Percentiles rank a stretch among this genome's conserved stretches.
Conservation (phyloP, 179 eudicot genomes). For the Spinacia oleracea region DNA sequence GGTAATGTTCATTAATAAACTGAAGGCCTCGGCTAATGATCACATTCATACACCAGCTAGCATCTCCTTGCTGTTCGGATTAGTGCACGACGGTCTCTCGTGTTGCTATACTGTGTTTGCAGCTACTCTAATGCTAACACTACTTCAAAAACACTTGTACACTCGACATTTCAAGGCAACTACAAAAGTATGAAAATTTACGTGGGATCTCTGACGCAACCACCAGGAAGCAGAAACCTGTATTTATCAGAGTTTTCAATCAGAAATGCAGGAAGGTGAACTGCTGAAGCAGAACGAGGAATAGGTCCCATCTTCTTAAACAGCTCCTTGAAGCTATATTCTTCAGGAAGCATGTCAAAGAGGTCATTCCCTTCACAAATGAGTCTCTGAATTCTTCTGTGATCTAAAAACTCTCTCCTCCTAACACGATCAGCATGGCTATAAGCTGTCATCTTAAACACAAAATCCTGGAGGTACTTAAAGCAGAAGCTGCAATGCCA, state of each 20-base stretch:
- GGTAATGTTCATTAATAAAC: too few species aligned
- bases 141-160: neutral
- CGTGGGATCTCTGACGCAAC: conserved; percentile 54
- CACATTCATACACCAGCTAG: neutral
- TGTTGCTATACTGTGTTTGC: neutral
- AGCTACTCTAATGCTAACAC: neutral
- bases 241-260: conserved; percentile 65
- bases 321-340: conserved; percentile 66
- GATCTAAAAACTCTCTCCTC: conserved; percentile 49
- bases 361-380: conserved; percentile 76
- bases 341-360: conserved; percentile 91
- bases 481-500: conserved; percentile 97
- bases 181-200: neutral
- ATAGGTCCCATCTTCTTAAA: conserved; percentile 85
- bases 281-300: conserved; percentile 75
- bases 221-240: conserved; percentile 84
- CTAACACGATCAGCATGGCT: conserved; percentile 88
- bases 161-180: neutral
- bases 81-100: neutral
- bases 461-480: conserved; percentile 55
- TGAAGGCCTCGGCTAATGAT: neutral
- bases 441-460: conserved; percentile 85
- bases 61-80: too few species aligned
- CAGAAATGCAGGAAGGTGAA: conserved; percentile 78
- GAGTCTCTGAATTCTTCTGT: conserved; percentile 55